Evolutionary conservation across 208 protist genomes (phyloP), one percentile per base, ranked within the genome.

Genomic region (Leishmania major): DNA sequence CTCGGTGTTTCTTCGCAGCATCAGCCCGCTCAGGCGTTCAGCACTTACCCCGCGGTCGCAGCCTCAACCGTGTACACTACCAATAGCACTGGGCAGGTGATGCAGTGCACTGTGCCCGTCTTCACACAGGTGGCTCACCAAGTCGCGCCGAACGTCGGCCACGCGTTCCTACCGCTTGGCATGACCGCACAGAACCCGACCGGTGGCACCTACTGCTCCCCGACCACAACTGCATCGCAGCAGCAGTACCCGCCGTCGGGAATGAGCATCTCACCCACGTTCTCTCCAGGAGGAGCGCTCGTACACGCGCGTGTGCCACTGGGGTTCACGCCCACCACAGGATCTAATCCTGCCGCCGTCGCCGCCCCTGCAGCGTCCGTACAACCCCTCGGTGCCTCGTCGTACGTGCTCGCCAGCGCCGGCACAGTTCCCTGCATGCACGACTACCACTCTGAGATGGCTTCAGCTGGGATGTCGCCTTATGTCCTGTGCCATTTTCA

Each of bases 401-500:
- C 83, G 51, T 86, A 83, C 78, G 69, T 86, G 74, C 11, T 86
- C n/a, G 74, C 83, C 19, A 55, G 49, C 59, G 49, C 74, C 35
- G 67, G 57, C 47, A 51, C 66, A 13, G 53, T 71, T 70, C 55
- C 78, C 2, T 83, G 77, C 67, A 77, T 76, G 15, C 51, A 49
- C 35, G 83, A 82, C 49, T 82, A 83, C 75, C 66, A 60, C 43
- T n/a, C 67, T 55, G 83, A 86, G 11, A 55, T 72, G n/a, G 64
- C 74, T 2, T 67, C 83, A 11, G 10, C 47, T 13, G 78, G 75
- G 35, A 80, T 86, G 64, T 66, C 83, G 49, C 78, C 83, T 53
- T 86, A 83, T 53, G 75, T 86, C 31, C 37, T 86, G 45, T 86
- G 78, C 57, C 83, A 82, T 57, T 82, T 86, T 60, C 83, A 76